Percentiles rank a stretch among this genome's conserved stretches.
phyloP scores from a whole-genome alignment of 164 flowering plant genomes.

The Vitis rupestris region DNA sequence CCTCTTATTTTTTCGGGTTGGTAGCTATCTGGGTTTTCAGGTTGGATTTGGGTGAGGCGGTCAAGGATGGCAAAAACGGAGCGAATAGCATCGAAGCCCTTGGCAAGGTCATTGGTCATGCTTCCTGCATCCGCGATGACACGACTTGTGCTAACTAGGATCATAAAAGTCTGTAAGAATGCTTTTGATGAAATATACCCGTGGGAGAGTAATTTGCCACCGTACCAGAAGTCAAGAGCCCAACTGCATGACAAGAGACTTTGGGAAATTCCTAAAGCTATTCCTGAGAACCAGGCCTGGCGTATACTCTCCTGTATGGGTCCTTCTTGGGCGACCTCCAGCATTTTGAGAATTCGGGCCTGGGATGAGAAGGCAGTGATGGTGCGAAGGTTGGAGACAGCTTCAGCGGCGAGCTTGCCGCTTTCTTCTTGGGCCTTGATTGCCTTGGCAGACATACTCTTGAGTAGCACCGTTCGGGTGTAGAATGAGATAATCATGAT shows the following conservation, averaged over 20 bases:
- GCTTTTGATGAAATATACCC: conserved; percentile 41
- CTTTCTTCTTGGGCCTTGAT: conserved; percentile 69
- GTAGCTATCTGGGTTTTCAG: background rate
- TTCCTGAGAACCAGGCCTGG: conserved; percentile 80
- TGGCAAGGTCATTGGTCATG: background rate
- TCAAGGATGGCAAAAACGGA: background rate
- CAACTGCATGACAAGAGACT: conserved; percentile 54
- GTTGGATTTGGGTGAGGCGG: too few species aligned
- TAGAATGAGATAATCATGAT: conserved; percentile 63
- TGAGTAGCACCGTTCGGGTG: conserved; percentile 49
- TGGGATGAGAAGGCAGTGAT: conserved; percentile 82
- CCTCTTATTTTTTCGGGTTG: background rate
- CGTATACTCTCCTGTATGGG: conserved; percentile 55
- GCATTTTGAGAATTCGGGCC: conserved; percentile 57
- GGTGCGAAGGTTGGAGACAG: conserved; percentile 74
- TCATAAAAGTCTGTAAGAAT: background rate
- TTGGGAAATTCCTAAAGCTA: conserved; percentile 66
- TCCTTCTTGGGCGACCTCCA: conserved; percentile 60
- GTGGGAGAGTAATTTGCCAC: conserved; percentile 53
- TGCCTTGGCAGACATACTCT: conserved; percentile 62
- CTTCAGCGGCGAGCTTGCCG: conserved; percentile 84
- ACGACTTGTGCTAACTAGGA: background rate
- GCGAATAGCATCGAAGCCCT: background rate
- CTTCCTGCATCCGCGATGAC: background rate
- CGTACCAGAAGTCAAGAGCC: conserved; percentile 87